A percentile compares a stretch with the other conserved stretches of the same genome.
These are phyloP conservation scores for Pseudogymnoascus sp. DNA, from an alignment of 2,329 filamentous ascomycete genomes.

Conservation along the genomic window DNA sequence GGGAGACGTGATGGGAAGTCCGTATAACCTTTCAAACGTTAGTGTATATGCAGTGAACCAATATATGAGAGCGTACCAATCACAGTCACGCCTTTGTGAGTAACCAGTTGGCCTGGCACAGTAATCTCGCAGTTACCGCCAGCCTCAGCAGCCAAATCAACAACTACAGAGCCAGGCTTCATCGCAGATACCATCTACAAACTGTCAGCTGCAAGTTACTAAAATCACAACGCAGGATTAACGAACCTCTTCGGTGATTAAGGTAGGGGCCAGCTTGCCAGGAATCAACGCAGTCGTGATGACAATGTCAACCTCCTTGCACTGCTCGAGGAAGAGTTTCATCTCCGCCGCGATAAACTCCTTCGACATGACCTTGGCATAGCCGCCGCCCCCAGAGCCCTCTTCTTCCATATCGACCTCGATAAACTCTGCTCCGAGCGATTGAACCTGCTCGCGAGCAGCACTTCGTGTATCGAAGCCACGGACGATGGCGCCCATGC, in stretches of 20 bases:
- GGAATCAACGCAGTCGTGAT: slow-evolving; percentile 90
- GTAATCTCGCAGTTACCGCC: slow-evolving; percentile 85
- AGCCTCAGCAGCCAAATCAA: slow-evolving; percentile 79
- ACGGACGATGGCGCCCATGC: slow-evolving; percentile 80
- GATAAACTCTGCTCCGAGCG: slow-evolving; percentile 80
- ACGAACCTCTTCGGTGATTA: slow-evolving; percentile 62
- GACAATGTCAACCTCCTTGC: slow-evolving; percentile 81
- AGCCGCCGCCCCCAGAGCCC: slow-evolving; percentile 74
- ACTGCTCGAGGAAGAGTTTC: slow-evolving; percentile 84
- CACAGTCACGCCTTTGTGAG: slow-evolving; percentile 70
- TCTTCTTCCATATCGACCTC: slow-evolving; percentile 81
- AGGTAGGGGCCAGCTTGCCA: slow-evolving; percentile 69
- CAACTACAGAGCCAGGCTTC: slow-evolving; percentile 82
- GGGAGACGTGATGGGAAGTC: slow-evolving; percentile 79
- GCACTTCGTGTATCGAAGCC: slow-evolving; percentile 89
- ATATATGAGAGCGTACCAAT: slow-evolving; percentile 50
- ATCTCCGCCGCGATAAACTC: slow-evolving; percentile 90
- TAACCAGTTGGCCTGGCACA: slow-evolving; percentile 58
- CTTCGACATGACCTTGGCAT: slow-evolving; percentile 90
- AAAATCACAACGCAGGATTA: background rate
- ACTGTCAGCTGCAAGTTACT: background rate
- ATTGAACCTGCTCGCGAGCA: slow-evolving; percentile 81
- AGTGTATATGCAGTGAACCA: slow-evolving; percentile 15
- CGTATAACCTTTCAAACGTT: slow-evolving; percentile 55
- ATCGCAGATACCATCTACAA: slow-evolving; percentile 55